These are phyloP conservation scores for Fraxinus baroniana DNA, from an alignment of 305 asterid species.

Conservation along the genomic window DNA sequence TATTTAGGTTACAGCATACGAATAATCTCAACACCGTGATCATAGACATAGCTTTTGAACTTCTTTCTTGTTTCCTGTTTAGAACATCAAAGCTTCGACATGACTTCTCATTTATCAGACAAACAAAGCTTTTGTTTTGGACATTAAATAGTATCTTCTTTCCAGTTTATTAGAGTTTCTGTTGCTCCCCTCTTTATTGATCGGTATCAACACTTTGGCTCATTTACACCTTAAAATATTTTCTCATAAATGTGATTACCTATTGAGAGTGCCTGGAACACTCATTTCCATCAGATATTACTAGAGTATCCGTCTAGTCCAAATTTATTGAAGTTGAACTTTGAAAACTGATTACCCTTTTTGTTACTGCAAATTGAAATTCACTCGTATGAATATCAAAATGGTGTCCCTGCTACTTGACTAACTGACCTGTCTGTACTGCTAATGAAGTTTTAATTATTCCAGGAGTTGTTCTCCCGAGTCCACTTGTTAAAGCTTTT, in stretches of 20 bases:
- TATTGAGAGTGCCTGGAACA: background rate
- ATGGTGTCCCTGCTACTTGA: background rate
- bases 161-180: conserved; percentile 2
- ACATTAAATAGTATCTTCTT: background rate
- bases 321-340: background rate
- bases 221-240: background rate
- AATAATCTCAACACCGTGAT: background rate
- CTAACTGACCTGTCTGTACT: background rate
- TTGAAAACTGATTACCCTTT: background rate
- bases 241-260: background rate
- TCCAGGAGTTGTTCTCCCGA: background rate
- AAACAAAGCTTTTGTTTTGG: background rate
- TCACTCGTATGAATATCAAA: background rate
- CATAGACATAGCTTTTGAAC: background rate
- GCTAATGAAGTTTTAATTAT: background rate
- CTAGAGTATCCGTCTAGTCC: background rate
- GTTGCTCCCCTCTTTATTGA: background rate
- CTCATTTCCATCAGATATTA: background rate
- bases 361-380: background rate
- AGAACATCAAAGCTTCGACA: background rate
- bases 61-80: background rate
- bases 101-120: background rate
- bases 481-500: background rate
- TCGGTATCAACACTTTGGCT: background rate
- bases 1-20: background rate